phyloP scores from a whole-genome alignment of 1,284 basidiomycete genomes.

The Cryptococcus maquisensis region DNA sequence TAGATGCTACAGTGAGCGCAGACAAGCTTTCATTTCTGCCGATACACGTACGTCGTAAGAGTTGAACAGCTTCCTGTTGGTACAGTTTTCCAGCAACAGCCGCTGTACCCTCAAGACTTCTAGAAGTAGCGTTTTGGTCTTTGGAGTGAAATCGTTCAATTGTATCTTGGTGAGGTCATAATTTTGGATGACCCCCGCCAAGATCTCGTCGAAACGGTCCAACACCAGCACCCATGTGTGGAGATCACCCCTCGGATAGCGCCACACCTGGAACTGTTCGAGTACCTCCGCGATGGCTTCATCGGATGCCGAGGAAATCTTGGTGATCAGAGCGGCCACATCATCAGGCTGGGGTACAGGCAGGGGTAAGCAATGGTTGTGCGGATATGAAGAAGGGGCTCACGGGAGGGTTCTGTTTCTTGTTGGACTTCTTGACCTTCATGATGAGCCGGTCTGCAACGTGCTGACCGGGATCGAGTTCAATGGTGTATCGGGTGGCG shows the following conservation, averaged over 20 bases:
- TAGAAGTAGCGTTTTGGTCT: constrained; percentile 70
- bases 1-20: constrained; percentile 40
- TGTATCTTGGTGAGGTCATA: constrained; percentile 63
- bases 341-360: constrained; percentile 25
- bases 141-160: constrained; percentile 69
- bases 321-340: constrained; percentile 33
- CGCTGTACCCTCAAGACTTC: constrained; percentile 84
- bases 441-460: constrained; percentile 13
- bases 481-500: not conserved
- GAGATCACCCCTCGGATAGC: constrained; percentile 93
- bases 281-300: constrained; percentile 26
- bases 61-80: constrained; percentile 92
- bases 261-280: constrained; percentile 57
- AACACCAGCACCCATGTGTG: constrained; percentile 94
- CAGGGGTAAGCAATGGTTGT: not conserved
- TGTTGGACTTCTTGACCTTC: constrained; percentile 39
- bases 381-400: constrained; percentile 3
- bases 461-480: not conserved
- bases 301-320: constrained; percentile 24
- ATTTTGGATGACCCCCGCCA: constrained; percentile 75
- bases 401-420: constrained; percentile 35
- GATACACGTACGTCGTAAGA: constrained; percentile 81
- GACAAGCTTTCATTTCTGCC: not conserved
- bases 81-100: constrained; percentile 92
- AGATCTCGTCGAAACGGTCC: constrained; percentile 87